Conservation (phyloP, 176 grass and related monocot genomes). For the Oryza meyeriana region DNA sequence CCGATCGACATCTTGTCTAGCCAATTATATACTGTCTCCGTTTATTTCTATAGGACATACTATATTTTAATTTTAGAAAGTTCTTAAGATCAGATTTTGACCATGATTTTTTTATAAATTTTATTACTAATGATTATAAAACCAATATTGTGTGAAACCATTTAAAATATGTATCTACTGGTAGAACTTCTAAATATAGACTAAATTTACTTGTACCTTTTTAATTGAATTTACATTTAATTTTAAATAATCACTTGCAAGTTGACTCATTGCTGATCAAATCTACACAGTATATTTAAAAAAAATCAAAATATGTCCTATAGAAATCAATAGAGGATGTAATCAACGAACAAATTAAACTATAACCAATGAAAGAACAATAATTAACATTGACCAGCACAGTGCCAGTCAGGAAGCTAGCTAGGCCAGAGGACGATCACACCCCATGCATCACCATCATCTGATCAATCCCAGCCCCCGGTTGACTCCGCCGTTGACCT, state of each 20-base stretch:
- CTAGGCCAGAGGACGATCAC: too few relatives aligned
- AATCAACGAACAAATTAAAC: background rate
- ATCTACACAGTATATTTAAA: background rate
- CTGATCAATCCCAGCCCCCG: background rate
- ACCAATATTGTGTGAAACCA: background rate
- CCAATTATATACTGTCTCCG: background rate
- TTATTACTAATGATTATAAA: background rate
- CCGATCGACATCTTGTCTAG: background rate
- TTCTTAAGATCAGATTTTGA: background rate
- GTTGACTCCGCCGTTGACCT: background rate
- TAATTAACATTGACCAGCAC: background rate
- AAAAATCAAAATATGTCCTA: background rate
- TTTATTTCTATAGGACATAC: background rate
- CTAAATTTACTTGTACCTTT: background rate
- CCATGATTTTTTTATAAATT: background rate
- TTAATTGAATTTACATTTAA: background rate
- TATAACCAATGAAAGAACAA: slow-evolving; percentile 9
- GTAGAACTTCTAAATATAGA: background rate
- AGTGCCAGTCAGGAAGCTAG: background rate
- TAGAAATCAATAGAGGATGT: background rate
- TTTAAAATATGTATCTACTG: background rate
- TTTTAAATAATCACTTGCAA: background rate
- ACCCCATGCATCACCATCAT: too few relatives aligned
- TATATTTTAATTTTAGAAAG: too few relatives aligned
- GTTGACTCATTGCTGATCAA: background rate